Conservation (phyloP, 306 rosid genomes). For the Quercus bicolor region DNA sequence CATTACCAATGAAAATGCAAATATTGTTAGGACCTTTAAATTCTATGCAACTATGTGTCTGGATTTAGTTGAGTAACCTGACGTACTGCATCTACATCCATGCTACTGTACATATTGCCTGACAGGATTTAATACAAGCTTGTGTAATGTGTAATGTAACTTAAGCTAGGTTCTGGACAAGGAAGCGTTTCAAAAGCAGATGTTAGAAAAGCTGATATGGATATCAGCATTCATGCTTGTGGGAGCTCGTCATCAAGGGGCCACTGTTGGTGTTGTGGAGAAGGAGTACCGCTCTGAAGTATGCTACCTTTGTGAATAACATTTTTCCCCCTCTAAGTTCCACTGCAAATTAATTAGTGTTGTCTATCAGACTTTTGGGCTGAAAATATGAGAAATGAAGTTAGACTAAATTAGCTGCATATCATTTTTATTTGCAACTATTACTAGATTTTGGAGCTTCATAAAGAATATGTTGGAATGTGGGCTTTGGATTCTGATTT, state of each 20-base stretch:
- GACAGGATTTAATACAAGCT: not conserved
- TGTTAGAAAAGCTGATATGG: conserved; percentile 97
- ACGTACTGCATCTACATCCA: too few relatives aligned
- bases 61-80: too few relatives aligned
- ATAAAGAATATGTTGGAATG: not conserved
- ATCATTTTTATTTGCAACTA: not conserved
- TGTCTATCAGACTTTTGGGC: not conserved
- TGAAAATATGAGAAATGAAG: not conserved
- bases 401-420: not conserved
- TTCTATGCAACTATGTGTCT: too few relatives aligned
- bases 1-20: too few relatives aligned
- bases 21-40: too few relatives aligned
- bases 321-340: not conserved
- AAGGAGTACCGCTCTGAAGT: conserved; percentile 76
- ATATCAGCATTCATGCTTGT: conserved; percentile 93
- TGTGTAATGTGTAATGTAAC: conserved; percentile 1
- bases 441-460: not conserved
- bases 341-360: not conserved
- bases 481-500: not conserved
- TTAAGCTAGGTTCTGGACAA: conserved; percentile 62
- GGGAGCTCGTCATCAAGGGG: conserved; percentile 86
- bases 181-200: conserved; percentile 86
- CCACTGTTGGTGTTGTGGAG: conserved; percentile 78
- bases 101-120: too few relatives aligned
- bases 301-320: conserved; percentile 21